phyloP scores from a whole-genome alignment of 306 rosid genomes.

The Cajanus cajan region DNA sequence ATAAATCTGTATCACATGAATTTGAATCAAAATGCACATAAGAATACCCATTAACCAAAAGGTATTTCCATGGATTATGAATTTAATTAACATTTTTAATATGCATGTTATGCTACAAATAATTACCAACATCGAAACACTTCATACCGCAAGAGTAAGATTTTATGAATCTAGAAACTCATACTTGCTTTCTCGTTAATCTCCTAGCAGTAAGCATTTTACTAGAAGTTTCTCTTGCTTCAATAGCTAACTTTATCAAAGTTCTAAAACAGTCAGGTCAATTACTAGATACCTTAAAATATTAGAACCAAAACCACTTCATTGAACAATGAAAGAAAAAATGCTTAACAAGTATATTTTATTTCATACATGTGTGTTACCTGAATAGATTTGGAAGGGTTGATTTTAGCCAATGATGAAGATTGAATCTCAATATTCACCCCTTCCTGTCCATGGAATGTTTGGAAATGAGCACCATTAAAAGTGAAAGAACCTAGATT shows the following conservation, averaged over 20 bases:
- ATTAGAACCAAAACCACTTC: not conserved
- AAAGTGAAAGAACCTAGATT: conserved; percentile 2
- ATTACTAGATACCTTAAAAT: not conserved
- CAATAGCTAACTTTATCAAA: not conserved
- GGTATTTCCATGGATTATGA: not conserved
- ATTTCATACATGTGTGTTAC: not conserved
- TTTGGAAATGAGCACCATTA: not conserved
- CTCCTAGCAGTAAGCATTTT: too few relatives aligned
- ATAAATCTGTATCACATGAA: not conserved
- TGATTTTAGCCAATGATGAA: not conserved
- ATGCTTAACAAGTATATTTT: not conserved
- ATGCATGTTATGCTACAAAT: not conserved
- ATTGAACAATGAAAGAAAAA: not conserved
- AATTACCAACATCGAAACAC: not conserved
- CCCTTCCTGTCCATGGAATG: not conserved
- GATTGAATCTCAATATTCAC: conserved; percentile 6
- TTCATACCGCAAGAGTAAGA: not conserved
- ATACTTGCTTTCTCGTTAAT: too few relatives aligned
- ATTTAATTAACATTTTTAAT: not conserved
- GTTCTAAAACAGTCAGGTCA: not conserved
- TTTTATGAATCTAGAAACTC: too few relatives aligned
- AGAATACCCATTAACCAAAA: not conserved
- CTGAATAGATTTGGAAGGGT: not conserved
- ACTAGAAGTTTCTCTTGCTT: not conserved
- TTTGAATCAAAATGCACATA: not conserved